These are phyloP conservation scores for Daldinia eschscholtzii DNA, from an alignment of 2,329 filamentous ascomycete genomes.

Conservation along the genomic window DNA sequence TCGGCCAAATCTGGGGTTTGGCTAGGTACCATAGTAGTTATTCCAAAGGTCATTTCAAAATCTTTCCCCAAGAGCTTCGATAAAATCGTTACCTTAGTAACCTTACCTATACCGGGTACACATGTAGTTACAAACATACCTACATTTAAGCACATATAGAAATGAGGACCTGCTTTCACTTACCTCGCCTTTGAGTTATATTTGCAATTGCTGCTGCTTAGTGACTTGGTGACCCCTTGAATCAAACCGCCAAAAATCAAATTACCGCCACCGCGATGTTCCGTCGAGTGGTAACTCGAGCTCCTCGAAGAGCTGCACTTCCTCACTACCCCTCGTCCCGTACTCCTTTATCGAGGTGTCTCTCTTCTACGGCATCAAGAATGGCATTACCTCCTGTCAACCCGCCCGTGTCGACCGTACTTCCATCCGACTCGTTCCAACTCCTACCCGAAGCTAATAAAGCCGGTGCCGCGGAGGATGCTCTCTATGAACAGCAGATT, in stretches of 20 bases:
- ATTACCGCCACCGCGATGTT: slow-evolving; percentile 45
- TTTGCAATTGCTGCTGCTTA: neutral
- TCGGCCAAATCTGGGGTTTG: slow-evolving; percentile 18
- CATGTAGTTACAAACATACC: neutral
- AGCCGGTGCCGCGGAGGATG: slow-evolving; percentile 83
- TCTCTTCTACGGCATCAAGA: slow-evolving; percentile 58
- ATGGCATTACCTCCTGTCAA: slow-evolving; percentile 70
- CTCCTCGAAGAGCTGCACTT: slow-evolving; percentile 45
- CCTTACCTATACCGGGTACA: too few species aligned
- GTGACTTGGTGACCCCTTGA: neutral
- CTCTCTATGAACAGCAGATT: slow-evolving; percentile 85
- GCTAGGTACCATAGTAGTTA: too few species aligned
- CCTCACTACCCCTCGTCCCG: slow-evolving; percentile 41
- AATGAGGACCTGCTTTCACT: neutral
- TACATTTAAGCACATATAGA: neutral
- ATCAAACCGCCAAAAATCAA: neutral
- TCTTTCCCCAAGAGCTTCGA: neutral
- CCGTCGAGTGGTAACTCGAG: slow-evolving; percentile 47
- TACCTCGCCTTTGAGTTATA: neutral
- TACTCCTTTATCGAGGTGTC: slow-evolving; percentile 48
- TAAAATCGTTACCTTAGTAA: neutral
- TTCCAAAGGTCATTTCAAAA: neutral
- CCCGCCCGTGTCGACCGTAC: slow-evolving; percentile 70
- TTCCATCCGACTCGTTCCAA: slow-evolving; percentile 85
- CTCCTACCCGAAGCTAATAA: slow-evolving; percentile 83